Evolutionary conservation across 345 rosid genomes (phyloP), one percentile per base, ranked within the genome.

Genomic region (Melaleuca quinquenervia): DNA sequence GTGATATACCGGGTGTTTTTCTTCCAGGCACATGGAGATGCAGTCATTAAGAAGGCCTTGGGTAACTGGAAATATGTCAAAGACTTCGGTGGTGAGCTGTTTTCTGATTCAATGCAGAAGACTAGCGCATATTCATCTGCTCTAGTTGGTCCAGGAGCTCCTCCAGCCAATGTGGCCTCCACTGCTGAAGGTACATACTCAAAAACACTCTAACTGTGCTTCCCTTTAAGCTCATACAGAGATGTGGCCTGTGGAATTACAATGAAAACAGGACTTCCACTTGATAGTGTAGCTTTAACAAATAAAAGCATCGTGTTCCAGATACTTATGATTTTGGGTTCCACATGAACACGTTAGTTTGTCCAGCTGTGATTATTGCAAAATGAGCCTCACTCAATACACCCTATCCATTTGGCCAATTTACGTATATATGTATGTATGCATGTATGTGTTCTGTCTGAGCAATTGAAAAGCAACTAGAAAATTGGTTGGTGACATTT

Each of bases 1-100:
- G 51, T 13, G 51, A 50, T 50, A 50, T 50, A 50, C 56, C 0
- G 32, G 80, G 36, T 76, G 60, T 3, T 54, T 84, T 83, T 55
- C 84, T 86, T 88, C 85, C 45, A 97, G 99, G 91, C 90, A 56
- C 90, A 92, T 82, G 96, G 93, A 14, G 99, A 97, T 87, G 88
- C 93, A 32, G 88, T 93, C 87, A 96, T 95, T 91, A 96, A 91
- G 91, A 94, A 95, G 90, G 98, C 99, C 3, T 96, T 95, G 90
- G 99, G 95, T 20, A 95, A 95, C 58, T 96, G 99, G 99, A 92
- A 88, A 90, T 26, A 41, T 41, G 41, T 41, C 3, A 41, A 41
- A 41, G 41, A 41, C 41, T 41, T 41, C 41, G 41, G 41, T 41
- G 41, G 3, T 41, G 41, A 41, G 41, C 2, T 4, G 41, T 41